Conservation (phyloP, 805 yeast genomes). For the Candida oleophila region DNA sequence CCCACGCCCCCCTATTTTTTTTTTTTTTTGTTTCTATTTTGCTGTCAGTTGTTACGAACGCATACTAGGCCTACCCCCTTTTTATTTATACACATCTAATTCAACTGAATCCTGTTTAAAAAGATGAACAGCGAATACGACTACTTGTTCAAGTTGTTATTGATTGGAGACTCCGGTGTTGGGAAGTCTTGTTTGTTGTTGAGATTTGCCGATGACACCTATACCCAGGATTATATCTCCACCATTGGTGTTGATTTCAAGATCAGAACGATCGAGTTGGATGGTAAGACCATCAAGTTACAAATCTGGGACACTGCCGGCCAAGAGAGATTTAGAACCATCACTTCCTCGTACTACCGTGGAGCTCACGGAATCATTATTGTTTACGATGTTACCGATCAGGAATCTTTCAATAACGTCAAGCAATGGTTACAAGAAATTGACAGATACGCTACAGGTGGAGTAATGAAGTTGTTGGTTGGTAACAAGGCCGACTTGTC, state of each 20-base stretch:
- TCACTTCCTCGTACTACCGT: constrained; percentile 94
- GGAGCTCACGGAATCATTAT: constrained; percentile 99
- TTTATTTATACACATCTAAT: not conserved
- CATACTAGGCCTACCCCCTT: not conserved
- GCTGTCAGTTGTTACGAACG: not conserved
- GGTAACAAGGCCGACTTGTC: constrained; percentile 95
- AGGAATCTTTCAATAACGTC: constrained; percentile 92
- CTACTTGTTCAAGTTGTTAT: constrained; percentile 87
- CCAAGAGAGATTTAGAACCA: constrained; percentile 94
- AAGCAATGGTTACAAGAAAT: constrained; percentile 99
- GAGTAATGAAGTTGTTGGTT: constrained; percentile 91
- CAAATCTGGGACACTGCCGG: constrained; percentile 99
- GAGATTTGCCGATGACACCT: constrained; percentile 94
- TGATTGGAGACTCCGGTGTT: constrained; percentile 92
- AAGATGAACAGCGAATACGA: constrained; percentile 93
- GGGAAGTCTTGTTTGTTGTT: constrained; percentile 88
- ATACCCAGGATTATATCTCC: constrained; percentile 94
- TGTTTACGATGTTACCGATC: constrained; percentile 97
- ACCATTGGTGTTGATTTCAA: constrained; percentile 98
- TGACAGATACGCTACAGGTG: constrained; percentile 97
- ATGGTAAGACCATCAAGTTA: constrained; percentile 88
- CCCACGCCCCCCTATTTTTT: not conserved
- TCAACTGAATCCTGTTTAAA: not conserved
- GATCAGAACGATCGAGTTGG: constrained; percentile 91
- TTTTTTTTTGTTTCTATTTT: not conserved